Conservation (phyloP, 371 early-diverging fungal genomes). For the Mortierella sp. region DNA sequence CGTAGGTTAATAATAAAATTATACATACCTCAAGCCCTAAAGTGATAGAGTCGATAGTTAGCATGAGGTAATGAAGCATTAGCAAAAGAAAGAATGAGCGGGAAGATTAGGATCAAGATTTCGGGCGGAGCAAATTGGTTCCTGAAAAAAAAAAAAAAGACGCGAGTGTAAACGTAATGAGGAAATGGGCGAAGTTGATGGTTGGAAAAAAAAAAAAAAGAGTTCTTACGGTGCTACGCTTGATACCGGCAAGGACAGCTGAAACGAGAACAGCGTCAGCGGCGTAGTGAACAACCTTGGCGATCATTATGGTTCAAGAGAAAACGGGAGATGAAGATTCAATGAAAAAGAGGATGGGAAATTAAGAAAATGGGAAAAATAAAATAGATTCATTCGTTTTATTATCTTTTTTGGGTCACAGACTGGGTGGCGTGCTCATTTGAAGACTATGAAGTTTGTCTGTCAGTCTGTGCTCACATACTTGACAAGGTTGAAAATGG, state of each 20-base stretch:
- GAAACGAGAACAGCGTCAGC: slow-evolving; percentile 82
- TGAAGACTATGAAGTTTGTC: background rate
- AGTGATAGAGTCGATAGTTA: background rate
- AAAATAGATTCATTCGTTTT: background rate
- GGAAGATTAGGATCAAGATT: background rate
- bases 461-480: slow-evolving; percentile 1
- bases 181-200: background rate
- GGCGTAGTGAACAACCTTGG: slow-evolving; percentile 73
- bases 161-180: background rate
- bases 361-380: background rate
- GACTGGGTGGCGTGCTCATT: slow-evolving; percentile 1
- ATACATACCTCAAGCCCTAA: slow-evolving; percentile 29
- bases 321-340: background rate
- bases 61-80: background rate
- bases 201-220: background rate
- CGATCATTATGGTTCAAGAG: slow-evolving; percentile 57
- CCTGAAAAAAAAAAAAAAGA: background rate
- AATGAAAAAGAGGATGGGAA: background rate
- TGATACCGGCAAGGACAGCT: slow-evolving; percentile 82
- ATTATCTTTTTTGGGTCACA: background rate
- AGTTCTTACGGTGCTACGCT: slow-evolving; percentile 71
- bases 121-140: background rate
- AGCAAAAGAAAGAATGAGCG: background rate
- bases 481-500: background rate
- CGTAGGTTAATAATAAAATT: background rate